Percentiles rank a stretch among this genome's conserved stretches.
phyloP scores from a whole-genome alignment of 1,284 basidiomycete species.

The Papiliotrema terrestris region DNA sequence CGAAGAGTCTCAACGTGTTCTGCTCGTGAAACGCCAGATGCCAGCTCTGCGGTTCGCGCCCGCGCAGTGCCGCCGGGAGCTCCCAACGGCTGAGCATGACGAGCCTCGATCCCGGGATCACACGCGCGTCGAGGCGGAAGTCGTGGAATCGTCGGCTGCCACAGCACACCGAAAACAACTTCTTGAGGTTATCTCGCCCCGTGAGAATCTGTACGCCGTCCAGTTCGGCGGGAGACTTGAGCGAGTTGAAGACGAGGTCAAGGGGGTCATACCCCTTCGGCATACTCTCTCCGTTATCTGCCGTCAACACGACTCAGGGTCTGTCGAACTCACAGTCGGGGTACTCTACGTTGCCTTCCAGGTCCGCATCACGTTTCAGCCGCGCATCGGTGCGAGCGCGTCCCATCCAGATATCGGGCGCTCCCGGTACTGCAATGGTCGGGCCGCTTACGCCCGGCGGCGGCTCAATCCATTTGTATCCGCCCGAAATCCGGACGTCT shows the following conservation, averaged over 20 bases:
- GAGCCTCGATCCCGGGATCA: neutral
- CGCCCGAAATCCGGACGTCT: neutral
- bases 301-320: neutral
- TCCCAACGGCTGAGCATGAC: constrained; percentile 5
- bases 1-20: neutral
- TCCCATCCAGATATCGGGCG: constrained; percentile 4
- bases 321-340: constrained; percentile 3
- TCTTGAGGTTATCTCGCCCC: constrained; percentile 3
- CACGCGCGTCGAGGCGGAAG: constrained; percentile 1
- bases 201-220: neutral
- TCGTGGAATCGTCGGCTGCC: neutral
- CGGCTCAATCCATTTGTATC: constrained; percentile 4
- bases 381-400: neutral
- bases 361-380: neutral
- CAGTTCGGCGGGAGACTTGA: neutral
- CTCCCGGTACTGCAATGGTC: constrained; percentile 2
- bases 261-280: neutral
- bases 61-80: neutral
- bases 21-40: constrained; percentile 1
- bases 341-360: constrained; percentile 2
- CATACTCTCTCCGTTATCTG: neutral
- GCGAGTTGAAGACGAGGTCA: constrained; percentile 2
- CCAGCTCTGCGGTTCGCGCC: neutral
- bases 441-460: neutral
- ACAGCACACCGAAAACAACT: constrained; percentile 1